Evolutionary conservation across 805 yeast species (phyloP), one percentile per base, ranked within the genome.

Genomic region (Suhomyces sp.): DNA sequence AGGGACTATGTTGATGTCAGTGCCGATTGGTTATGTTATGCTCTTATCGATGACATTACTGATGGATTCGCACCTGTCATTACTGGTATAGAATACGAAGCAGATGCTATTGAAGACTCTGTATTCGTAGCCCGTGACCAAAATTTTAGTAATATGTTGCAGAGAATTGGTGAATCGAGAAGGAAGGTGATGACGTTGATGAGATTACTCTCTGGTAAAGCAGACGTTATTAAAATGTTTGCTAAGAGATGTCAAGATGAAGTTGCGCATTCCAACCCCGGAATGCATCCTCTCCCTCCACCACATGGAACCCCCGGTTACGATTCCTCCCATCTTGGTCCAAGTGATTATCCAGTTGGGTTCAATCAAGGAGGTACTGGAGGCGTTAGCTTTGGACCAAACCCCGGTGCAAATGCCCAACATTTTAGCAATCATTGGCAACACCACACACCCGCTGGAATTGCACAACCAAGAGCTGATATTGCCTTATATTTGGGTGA

Each of bases 381-480:
- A 8, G 68, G 68, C 5, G 59, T 57, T 25, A 51, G 59, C 18
- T 63, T 63, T 42, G 69, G 66, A 4, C 66, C 64, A 4, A 53
- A 49, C 6, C 65, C 67, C 1, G 67, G 66, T 4, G 60, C 63
- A 12, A 43, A 58, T 35, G 25, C 32, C 19, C 18, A 25, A 17
- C 26, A 21, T 16, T 23, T 25, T 24, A 31, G 36, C 24, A 27
- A 15, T 29, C 36, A 36, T 10, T 33, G 37, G 41, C 41, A 38
- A 19, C 26, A 28, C 22, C 26, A 22, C 4, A 19, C 20, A 14
- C 30, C 19, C 11, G 34, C 31, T 3, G 47, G 43, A 14, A 46
- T 51, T 4, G 56, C 51, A 1, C 60, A 54, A 26, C 60, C 60
- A 8, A 42, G 60, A 21, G 58, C 58, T n/a, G 59, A 56, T 31